Base-by-base conservation (phyloP, 1,284 basidiomycete genomes). In the Ganoderma multipileum region DNA sequence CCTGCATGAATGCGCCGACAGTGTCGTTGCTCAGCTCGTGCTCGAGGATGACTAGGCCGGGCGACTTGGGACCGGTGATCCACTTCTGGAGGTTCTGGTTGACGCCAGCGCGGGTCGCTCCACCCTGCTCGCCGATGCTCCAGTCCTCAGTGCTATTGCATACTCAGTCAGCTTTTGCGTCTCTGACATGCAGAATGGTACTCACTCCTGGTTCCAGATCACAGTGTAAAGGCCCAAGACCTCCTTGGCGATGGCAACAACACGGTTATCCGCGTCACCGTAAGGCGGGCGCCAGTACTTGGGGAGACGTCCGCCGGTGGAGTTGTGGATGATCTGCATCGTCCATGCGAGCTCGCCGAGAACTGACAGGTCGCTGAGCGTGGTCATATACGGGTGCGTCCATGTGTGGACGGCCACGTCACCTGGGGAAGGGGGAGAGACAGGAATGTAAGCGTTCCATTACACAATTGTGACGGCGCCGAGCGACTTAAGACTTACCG, bases 261-360 rank as follows among this genome's bases (percentile, higher is more conserved):
- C 91, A 54, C 94, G 86, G 76, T 84, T 85, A 76, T 95, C 94
- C 30, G 85, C 85, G 77, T 95, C 94, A 57, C 93, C 93, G 75
- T 88, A 93, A 23, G 93, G 91, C 2, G 93, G 93, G 36, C 93
- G 83, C 92, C 91, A 94, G 81, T 86, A 93, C 67, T 84, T 85
- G 18, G 93, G 89, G 7, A 94, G 75, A 16, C 88, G 86, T 8
- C 92, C 93, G 66, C 90, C 92, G 8, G 93, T 94, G 2, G 90
- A 90, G 76, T 95, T 91, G 76, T 91, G 88, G 72, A 97, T 93
- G 73, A 96, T 83, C 80, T 92, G 85, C 84, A 93, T 89, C 1
- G 93, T 91, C 90, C 91, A 96, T 11, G 92, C 95, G 69, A 97
- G 83, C 84, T 96, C 90, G 36, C 86, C 94, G 52, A 96, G 73